These are phyloP conservation scores for Camelina sativa DNA, from an alignment of 345 rosid species.

Conservation along the genomic window DNA sequence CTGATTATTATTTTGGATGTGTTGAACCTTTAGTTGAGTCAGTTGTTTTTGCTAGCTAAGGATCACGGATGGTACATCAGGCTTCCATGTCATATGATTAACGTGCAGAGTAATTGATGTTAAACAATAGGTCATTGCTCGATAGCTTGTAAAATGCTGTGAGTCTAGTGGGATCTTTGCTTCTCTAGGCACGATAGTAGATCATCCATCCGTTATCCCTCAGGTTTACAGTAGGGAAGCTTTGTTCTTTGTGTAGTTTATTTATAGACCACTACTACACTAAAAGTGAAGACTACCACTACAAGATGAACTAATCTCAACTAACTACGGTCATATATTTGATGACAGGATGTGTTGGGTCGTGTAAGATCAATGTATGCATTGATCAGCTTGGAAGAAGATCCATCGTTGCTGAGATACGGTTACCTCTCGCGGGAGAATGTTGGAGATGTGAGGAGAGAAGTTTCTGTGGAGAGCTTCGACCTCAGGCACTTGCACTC, in stretches of 20 bases:
- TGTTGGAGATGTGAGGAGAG: conserved; percentile 66
- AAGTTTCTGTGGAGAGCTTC: conserved; percentile 73
- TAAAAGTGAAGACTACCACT: too few relatives aligned
- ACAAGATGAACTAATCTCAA: conserved; percentile 8
- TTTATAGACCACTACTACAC: too few relatives aligned
- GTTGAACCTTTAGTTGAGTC: background rate
- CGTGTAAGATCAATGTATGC: conserved; percentile 75
- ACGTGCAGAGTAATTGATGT: background rate
- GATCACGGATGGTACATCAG: background rate
- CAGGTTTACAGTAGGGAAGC: background rate
- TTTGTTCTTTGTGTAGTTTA: conserved; percentile 7
- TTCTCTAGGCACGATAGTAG: background rate
- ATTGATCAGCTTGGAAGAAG: conserved; percentile 74
- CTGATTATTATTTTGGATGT: background rate
- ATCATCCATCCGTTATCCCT: too few relatives aligned
- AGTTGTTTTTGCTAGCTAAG: conserved; percentile 2
- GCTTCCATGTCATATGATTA: conserved; percentile 1
- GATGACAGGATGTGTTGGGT: conserved; percentile 58
- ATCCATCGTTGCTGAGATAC: conserved; percentile 70
- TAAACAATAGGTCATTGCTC: background rate
- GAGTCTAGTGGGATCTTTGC: background rate
- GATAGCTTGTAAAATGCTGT: background rate
- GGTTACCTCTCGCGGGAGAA: conserved; percentile 67
- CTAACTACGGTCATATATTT: background rate
- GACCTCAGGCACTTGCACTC: conserved; percentile 81